These are phyloP conservation scores for Scheffersomyces coipomensis DNA, from an alignment of 805 yeast species.

Conservation along the genomic window DNA sequence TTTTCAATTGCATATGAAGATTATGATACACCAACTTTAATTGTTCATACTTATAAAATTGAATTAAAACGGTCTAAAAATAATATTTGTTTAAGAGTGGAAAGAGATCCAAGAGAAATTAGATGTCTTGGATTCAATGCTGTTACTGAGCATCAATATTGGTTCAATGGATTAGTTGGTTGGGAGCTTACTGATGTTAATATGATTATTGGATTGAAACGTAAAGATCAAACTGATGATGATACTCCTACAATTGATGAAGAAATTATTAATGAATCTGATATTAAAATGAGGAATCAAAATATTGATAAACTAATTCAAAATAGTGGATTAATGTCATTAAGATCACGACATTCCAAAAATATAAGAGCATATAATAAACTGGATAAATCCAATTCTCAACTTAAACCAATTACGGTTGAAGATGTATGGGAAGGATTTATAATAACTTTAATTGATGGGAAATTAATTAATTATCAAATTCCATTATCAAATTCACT, in stretches of 20 bases:
- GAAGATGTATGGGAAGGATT: conserved; percentile 70
- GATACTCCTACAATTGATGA: conserved; percentile 9
- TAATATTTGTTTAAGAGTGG: conserved; percentile 82
- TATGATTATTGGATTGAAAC: conserved; percentile 59
- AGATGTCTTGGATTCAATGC: conserved; percentile 85
- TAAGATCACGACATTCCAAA: conserved; percentile 14
- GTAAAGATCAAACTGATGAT: conserved; percentile 5
- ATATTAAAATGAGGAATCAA: neutral
- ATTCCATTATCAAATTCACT: conserved; percentile 50
- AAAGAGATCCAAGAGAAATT: conserved; percentile 89
- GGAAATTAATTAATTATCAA: conserved; percentile 57
- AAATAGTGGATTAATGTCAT: conserved; percentile 14
- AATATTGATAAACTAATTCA: conserved; percentile 3
- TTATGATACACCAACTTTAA: conserved; percentile 51
- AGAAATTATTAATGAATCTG: conserved; percentile 13
- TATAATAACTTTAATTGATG: conserved; percentile 64
- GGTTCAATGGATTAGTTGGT: conserved; percentile 64
- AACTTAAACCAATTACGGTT: conserved; percentile 3
- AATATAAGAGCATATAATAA: neutral
- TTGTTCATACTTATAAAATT: conserved; percentile 70
- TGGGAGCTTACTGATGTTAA: conserved; percentile 83
- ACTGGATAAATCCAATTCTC: neutral
- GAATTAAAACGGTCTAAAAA: conserved; percentile 70
- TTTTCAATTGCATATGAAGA: conserved; percentile 74
- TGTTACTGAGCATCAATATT: conserved; percentile 66